Percentiles rank a stretch among this genome's conserved stretches.
Conservation (phyloP, 805 yeast genomes). For the Schwanniomyces pseudopolymorphus region DNA sequence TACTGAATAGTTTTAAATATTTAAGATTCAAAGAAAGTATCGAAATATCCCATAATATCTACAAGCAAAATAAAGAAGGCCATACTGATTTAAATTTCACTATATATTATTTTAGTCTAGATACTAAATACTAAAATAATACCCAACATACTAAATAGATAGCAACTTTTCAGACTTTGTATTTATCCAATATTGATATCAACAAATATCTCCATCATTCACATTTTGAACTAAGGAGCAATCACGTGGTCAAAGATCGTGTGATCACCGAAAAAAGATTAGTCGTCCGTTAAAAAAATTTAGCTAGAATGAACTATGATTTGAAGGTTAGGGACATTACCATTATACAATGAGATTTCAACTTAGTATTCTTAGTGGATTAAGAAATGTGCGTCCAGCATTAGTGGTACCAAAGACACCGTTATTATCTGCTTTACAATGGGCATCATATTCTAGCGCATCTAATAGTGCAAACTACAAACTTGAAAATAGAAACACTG, state of each 20-base stretch:
- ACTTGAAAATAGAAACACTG: conserved; percentile 39
- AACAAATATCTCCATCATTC: no score
- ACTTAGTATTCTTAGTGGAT: conserved; percentile 1
- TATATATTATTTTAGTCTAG: no score
- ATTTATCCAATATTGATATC: no score
- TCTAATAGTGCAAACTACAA: conserved; percentile 5
- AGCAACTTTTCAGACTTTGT: no score
- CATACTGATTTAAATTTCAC: no score
- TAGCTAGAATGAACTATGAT: neutral
- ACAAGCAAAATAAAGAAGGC: no score
- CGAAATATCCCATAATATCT: no score
- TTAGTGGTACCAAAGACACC: neutral
- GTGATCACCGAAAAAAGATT: neutral
- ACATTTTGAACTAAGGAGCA: no score
- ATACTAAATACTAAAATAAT: no score
- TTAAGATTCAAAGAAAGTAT: no score
- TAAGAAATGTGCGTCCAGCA: conserved; percentile 2
- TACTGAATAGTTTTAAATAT: no score
- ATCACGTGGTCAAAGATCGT: neutral
- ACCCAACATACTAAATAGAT: no score
- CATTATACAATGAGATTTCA: conserved; percentile 4
- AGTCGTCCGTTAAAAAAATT: conserved; percentile 2
- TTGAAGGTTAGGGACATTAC: neutral
- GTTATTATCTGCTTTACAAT: conserved; percentile 1
- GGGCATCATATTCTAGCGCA: conserved; percentile 2